These are phyloP conservation scores for Phalaenopsis aphrodite DNA, from an alignment of 106 monocot species.

Conservation along the genomic window DNA sequence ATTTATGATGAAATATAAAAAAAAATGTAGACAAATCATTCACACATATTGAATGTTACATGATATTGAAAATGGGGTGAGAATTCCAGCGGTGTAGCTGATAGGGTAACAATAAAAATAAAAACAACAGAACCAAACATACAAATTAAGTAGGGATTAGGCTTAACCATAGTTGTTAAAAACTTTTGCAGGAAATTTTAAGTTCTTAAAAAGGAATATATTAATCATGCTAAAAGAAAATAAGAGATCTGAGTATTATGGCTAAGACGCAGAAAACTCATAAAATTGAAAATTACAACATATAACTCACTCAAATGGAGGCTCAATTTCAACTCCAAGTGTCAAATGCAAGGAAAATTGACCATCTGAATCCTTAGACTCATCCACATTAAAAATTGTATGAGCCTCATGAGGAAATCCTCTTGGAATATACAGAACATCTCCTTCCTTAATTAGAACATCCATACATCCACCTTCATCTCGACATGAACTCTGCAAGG, in stretches of 20 bases:
- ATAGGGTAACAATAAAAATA: not conserved
- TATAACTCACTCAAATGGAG: slow-evolving; percentile 80
- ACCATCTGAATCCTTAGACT: slow-evolving; percentile 6
- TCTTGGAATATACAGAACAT: slow-evolving; percentile 84
- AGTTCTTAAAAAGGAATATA: not conserved
- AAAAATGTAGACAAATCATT: not conserved
- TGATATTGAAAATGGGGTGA: not conserved
- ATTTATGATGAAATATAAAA: not conserved
- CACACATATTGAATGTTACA: not conserved
- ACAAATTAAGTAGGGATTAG: not conserved
- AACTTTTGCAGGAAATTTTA: not conserved
- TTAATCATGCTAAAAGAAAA: not conserved
- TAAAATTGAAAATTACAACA: not conserved
- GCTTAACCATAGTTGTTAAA: not conserved
- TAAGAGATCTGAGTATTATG: not conserved
- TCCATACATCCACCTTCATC: slow-evolving; percentile 15
- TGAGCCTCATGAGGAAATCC: slow-evolving; percentile 80
- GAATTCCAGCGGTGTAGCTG: not conserved
- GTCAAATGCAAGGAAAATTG: slow-evolving; percentile 74
- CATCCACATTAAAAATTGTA: slow-evolving; percentile 26
- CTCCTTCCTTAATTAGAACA: slow-evolving; percentile 45
- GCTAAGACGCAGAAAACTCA: not conserved
- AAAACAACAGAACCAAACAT: not conserved
- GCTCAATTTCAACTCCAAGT: slow-evolving; percentile 85
- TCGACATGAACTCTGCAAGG: slow-evolving; percentile 6